Percentiles rank a stretch among this genome's conserved stretches.
Evolutionary conservation across 257 asterid genomes (phyloP).

Genomic region (Scutellaria galericulata): DNA sequence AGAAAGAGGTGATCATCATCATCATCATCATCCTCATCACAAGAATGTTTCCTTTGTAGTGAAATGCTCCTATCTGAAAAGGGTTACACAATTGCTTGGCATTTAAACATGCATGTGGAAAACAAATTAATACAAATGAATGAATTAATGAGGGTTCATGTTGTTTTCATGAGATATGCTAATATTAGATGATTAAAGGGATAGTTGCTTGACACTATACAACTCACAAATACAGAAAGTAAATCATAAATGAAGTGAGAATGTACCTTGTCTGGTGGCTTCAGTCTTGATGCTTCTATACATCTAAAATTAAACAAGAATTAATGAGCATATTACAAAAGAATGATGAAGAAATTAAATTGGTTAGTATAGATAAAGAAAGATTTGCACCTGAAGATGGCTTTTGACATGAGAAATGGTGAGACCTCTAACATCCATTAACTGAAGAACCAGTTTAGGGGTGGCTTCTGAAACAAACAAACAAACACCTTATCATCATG

Average conservation of each 20-base stretch:
- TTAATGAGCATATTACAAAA: not conserved
- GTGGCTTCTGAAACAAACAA: conserved; percentile 64
- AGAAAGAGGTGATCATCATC: not conserved
- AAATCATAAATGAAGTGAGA: conserved; percentile 48
- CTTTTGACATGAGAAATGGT: conserved; percentile 95
- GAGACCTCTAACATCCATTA: conserved; percentile 89
- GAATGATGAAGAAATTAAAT: no score
- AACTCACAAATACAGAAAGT: conserved; percentile 41
- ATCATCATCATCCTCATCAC: conserved; percentile 26
- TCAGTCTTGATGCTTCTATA: conserved; percentile 83
- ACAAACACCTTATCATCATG: no score
- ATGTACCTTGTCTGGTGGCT: conserved; percentile 54
- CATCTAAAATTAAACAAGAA: conserved; percentile 53
- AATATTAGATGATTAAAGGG: conserved; percentile 42
- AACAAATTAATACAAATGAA: no score
- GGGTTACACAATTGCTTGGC: not conserved
- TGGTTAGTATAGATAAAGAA: not conserved
- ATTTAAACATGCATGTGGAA: no score
- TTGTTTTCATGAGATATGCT: conserved; percentile 41
- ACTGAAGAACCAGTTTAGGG: conserved; percentile 77
- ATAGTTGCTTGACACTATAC: not conserved
- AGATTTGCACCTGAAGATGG: conserved; percentile 67
- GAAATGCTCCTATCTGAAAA: conserved; percentile 47
- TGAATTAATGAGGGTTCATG: conserved; percentile 1
- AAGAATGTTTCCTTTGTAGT: conserved; percentile 42